Base-by-base conservation (phyloP, 2,329 filamentous ascomycete species). In the Beauveria varroae region DNA sequence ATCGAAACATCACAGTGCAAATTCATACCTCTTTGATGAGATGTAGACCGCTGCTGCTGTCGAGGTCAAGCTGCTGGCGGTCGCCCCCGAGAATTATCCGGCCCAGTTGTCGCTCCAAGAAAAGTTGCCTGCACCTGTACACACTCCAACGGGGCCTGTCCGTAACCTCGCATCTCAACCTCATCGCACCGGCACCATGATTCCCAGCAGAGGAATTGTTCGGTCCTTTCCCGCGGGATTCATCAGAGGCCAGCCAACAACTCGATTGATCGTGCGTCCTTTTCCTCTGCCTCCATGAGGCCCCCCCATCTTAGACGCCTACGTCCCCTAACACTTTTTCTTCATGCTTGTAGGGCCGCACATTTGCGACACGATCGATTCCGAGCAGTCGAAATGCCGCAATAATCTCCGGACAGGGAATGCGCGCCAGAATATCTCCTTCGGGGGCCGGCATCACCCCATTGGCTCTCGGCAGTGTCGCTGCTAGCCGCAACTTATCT, bases 161-260 rank as follows among this genome's bases (percentile, higher is more conserved):
- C 63, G 57, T 60, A 44, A 26, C 28, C 30, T 57, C 44, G n/a
- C 50, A 49, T 61, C 57, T 50, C 62, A 50, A 64, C 49, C 47
- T 8, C 60, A 58, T 51, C 52, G 43, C 52, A 61, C 63, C 68
- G 68, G 65, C 71, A 73, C 66, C 62, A 79, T 79, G 77, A 73
- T 79, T 68, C 75, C 76, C 62, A 78, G 76, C 64, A 75, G 76
- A 75, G 76, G 75, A 68, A 71, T 77, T 67, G 70, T 73, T 66
- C 73, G 74, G 65, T 73, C 74, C 58, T 64, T 76, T 61, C 71
- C 75, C 64, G 71, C 73, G 47, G 65, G 67, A 64, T 67, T 69
- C 58, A 53, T 69, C 46, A 69, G 70, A 64, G 72, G 69, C 65
- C 71, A 69, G 59, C 51, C 71, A 30, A 66, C 66, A 18, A 66